Base-by-base conservation (phyloP, 805 yeast species). In the Blastobotrys mokoenaii region DNA sequence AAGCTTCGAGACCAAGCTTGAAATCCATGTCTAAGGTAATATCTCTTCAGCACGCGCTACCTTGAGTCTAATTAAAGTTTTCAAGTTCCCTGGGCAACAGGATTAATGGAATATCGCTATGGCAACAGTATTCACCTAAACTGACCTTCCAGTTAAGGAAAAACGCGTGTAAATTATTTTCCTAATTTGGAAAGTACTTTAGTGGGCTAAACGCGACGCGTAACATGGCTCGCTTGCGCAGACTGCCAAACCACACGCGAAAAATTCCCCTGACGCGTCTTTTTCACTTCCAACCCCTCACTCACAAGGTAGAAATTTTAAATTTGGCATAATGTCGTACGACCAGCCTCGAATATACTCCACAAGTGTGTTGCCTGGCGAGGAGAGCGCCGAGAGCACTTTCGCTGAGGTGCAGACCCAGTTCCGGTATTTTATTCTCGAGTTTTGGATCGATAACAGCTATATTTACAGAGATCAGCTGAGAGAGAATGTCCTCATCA, bases 321-420 rank as follows among this genome's bases (percentile, higher is more conserved):
- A 31, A 3, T n/a, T n/a, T n/a, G 15, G 33, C 33, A 10, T 31
- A 29, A 67, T 67, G 71, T 65, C 69, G 15, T 67, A 60, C 49
- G 70, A 67, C 37, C 64, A 58, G 37, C 56, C 64, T 4, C 49
- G 69, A 20, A 62, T 67, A 10, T 67, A 51, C 49, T 54, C 71
- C 40, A 89, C 97, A 3, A 81, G 82, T 16, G 96, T 87, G 33
- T 74, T 87, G 46, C 90, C 93, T n/a, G 90, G 93, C 14, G 89
- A 83, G 51, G 78, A 82, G 17, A 71, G 79, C 1, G 73, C 74
- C 16, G 84, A 79, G 50, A 80, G 46, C 35, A 44, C 48, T 38
- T 20, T 52, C 25, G 42, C 62, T 18, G 65, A 62, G 41, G 55
- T 61, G 12, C 66, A 64, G 45, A 55, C 54, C 9, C 57, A 54